These are phyloP conservation scores for Microcyclosporella mali DNA, from an alignment of 2,329 filamentous ascomycete species.

Conservation along the genomic window DNA sequence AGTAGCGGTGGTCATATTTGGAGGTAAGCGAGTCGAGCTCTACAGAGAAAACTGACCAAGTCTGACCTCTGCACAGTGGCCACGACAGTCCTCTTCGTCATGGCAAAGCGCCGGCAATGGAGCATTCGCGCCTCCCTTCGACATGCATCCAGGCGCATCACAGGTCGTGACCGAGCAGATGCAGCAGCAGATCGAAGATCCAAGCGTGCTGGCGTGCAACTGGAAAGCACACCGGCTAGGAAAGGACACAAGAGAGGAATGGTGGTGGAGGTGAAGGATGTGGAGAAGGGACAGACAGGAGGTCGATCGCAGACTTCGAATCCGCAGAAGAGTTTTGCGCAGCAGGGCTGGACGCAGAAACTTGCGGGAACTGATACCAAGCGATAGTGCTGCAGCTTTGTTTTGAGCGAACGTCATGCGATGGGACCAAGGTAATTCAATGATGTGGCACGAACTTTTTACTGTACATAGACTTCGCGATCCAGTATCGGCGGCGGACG, in stretches of 20 bases:
- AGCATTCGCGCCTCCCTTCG: slow-evolving; percentile 66
- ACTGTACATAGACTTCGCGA: background rate
- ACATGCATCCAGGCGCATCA: slow-evolving; percentile 51
- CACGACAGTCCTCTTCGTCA: slow-evolving; percentile 63
- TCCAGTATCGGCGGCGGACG: too few relatives aligned
- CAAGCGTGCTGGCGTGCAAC: slow-evolving; percentile 20
- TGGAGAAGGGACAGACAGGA: slow-evolving; percentile 26
- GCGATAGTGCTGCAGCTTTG: slow-evolving; percentile 13
- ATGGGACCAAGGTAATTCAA: background rate
- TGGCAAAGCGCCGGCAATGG: slow-evolving; percentile 83
- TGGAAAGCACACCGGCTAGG: slow-evolving; percentile 11
- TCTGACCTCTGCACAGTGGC: slow-evolving; percentile 53
- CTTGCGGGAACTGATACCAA: slow-evolving; percentile 27
- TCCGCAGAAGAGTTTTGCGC: slow-evolving; percentile 13
- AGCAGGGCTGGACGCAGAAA: slow-evolving; percentile 16
- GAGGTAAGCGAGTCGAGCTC: slow-evolving; percentile 55
- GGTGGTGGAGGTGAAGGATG: slow-evolving; percentile 23
- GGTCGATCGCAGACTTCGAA: slow-evolving; percentile 6
- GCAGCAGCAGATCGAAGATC: slow-evolving; percentile 10
- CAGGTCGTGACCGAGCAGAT: slow-evolving; percentile 10
- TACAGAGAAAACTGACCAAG: too few relatives aligned
- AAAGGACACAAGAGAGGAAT: slow-evolving; percentile 24
- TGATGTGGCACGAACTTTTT: background rate
- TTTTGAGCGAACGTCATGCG: too few relatives aligned
- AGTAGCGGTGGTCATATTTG: slow-evolving; percentile 53